Evolutionary conservation across 352 stramenopile species (phyloP).

Genomic region (Phytophthora niederhauseri): DNA sequence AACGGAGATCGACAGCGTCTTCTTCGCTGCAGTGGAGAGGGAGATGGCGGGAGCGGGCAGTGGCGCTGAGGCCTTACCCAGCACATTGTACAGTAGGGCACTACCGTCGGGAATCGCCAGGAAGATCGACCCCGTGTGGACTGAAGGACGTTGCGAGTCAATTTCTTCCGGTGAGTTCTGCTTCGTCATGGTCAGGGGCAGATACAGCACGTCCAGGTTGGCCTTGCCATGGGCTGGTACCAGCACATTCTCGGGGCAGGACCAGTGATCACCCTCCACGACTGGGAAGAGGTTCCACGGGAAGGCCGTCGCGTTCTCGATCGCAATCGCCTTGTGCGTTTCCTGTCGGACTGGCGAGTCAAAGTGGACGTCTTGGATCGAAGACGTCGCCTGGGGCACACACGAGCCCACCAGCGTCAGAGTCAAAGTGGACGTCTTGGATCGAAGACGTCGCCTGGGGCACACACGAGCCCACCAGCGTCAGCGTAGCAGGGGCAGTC

Average conservation of each 20-base stretch:
- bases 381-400: constrained; percentile 87
- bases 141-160: constrained; percentile 41
- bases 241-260: constrained; percentile 78
- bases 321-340: constrained; percentile 57
- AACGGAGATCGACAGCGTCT: constrained; percentile 68
- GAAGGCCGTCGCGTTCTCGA: constrained; percentile 83
- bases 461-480: constrained; percentile 87
- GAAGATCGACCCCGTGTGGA: constrained; percentile 88
- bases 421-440: constrained; percentile 87
- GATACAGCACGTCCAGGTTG: constrained; percentile 76
- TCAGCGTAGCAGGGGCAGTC: constrained; percentile 62
- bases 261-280: constrained; percentile 89
- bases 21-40: constrained; percentile 81
- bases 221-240: constrained; percentile 76
- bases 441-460: constrained; percentile 88
- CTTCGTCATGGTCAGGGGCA: constrained; percentile 87
- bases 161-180: constrained; percentile 28
- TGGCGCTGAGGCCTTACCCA: constrained; percentile 73
- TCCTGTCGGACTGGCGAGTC: constrained; percentile 87
- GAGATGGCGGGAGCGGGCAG: constrained; percentile 41
- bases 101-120: constrained; percentile 91
- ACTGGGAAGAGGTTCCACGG: constrained; percentile 91
- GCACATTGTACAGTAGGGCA: constrained; percentile 88
- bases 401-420: constrained; percentile 89
- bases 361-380: constrained; percentile 89